A percentile compares a stretch with the other conserved stretches of the same genome.
These are phyloP conservation scores for Colletotrichum sp. DNA, from an alignment of 2,329 filamentous ascomycete genomes.

Conservation along the genomic window DNA sequence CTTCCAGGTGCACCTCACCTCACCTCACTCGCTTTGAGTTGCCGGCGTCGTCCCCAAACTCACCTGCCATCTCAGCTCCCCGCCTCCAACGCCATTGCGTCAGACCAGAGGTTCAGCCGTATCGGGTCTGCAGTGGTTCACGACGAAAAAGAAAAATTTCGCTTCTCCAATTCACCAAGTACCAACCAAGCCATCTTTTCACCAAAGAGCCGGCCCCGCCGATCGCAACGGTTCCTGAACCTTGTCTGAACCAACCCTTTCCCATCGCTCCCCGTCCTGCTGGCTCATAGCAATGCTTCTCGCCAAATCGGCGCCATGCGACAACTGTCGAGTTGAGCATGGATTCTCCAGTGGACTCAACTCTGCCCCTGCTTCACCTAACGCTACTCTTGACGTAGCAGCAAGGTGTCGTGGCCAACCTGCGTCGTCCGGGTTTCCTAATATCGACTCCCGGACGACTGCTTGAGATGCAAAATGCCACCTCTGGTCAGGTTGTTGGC, in stretches of 20 bases:
- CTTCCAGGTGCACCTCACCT: background rate
- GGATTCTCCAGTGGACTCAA: constrained; percentile 4
- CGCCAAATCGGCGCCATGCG: constrained; percentile 2
- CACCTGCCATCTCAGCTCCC: background rate
- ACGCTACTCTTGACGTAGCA: background rate
- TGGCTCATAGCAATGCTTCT: background rate
- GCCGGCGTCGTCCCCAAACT: background rate
- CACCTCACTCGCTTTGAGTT: background rate
- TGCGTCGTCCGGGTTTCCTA: constrained; percentile 5
- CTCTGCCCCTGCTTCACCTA: background rate
- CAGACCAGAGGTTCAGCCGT: background rate
- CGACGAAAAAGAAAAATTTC: background rate
- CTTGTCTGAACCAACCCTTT: constrained; percentile 13
- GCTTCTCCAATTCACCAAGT: background rate
- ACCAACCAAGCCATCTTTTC: background rate
- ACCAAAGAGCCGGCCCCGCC: constrained; percentile 2
- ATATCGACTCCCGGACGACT: constrained; percentile 6
- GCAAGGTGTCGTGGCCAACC: constrained; percentile 1
- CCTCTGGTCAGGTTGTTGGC: background rate
- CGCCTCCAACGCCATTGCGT: constrained; percentile 2
- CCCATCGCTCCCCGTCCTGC: background rate
- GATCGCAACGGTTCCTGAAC: constrained; percentile 15
- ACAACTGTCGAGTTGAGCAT: background rate
- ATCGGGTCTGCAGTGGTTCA: background rate
- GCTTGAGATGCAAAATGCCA: background rate